Evolutionary conservation across 805 yeast species (phyloP), one percentile per base, ranked within the genome.

Genomic region (Yarrowia sp.): DNA sequence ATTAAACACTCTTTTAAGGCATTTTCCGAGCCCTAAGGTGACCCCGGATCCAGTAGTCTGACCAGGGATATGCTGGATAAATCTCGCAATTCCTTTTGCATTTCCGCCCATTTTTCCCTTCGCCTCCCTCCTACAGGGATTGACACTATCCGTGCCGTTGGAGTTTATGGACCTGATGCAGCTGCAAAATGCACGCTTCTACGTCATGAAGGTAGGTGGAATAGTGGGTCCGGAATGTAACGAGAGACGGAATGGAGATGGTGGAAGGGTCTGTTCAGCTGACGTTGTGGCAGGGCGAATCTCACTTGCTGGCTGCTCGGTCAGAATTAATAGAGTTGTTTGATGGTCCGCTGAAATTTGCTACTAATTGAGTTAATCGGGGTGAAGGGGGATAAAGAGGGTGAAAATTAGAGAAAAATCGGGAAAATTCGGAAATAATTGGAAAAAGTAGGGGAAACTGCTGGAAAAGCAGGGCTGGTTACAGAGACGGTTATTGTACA

Each of bases 131-230:
- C 40, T 10, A 11, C 40, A 10, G 40, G 40, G 52, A 48, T 48
- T 48, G 52, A 26, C 52, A 48, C 48, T 45, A 42, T 46, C 52
- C 55, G 55, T 52, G 58, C 58, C 58, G 58, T 53, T 53, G 58
- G 58, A 53, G 58, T 53, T 38, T 53, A 53, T 52, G 26, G 26
- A 15, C 56, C 15, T 8, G 15, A 16, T 53, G 42, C 58, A 53
- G 42, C 58, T 53, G 58, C 58, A 53, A 49, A 50, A 32, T 26
- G 55, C 55, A 50, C 38, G 3, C 15, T 4, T 15, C 22, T 35
- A 50, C 55, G 55, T 50, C 55, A 50, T 50, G 38, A 14, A 32
- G 14, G 55, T 35, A 50, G 38, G 26, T n/a, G 26, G 26, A n/a
- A 16, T 8, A 52, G 58, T 53, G 58, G 58, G 58, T 53, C 58